Evolutionary conservation across 108 stramenopile genomes (phyloP), one percentile per base, ranked within the genome.

Genomic region (Asterionellopsis glacialis): DNA sequence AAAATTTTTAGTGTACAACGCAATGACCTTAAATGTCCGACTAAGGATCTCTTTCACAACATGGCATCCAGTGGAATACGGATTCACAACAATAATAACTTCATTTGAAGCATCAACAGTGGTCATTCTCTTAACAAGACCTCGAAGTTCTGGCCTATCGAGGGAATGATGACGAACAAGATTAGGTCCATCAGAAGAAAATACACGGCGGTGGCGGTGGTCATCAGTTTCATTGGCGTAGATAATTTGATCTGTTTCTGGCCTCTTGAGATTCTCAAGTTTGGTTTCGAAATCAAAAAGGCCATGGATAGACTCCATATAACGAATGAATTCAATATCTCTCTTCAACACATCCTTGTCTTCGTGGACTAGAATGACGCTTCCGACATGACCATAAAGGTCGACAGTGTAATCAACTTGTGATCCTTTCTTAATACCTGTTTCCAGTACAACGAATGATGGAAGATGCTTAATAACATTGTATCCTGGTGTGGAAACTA

Each of bases 11-110:
- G 90, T 87, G 86, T 86, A 91, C 23, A 91, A 61, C 0, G 83
- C 85, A 24, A 93, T 83, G 38, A 87, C 78, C 43, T 73, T 76
- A 67, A 79, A 93, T 26, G 84, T 83, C 12, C 92, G 80, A 53
- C 78, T 81, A 49, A 72, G 72, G 25, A 87, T 84, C 67, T 87
- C 85, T 56, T 85, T 70, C 13, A 83, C 88, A 13, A 91, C 68
- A 41, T 67, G 70, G 47, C 82, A 84, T 22, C 95, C 96, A n/a
- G 94, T 94, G 0, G 93, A 94, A 64, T 95, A 95, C 16, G 95
- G 94, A 62, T 95, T 93, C 7, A 96, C 85, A 16, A 98, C 63
- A 14, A 95, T 87, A 21, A 94, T 90, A 41, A 81, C 76, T 68
- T 92, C 85, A 48, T 84, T 82, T 1, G 82, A 82, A 41, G 84